phyloP scores from a whole-genome alignment of 495 filamentous ascomycete species.

The Xylaria intraflava region DNA sequence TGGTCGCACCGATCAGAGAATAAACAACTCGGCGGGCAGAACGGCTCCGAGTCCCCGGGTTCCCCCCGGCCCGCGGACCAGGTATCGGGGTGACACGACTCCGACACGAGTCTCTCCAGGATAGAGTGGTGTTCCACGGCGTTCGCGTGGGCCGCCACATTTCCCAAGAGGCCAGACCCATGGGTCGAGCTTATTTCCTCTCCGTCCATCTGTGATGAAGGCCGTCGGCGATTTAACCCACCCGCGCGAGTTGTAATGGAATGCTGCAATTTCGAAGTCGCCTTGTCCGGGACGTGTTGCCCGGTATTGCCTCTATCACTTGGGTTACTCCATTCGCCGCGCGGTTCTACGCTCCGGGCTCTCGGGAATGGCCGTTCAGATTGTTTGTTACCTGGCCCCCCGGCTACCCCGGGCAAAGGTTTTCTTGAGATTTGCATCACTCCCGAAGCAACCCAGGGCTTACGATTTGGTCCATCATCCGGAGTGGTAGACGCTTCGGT shows the following conservation, averaged over 20 bases:
- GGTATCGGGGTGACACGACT: conserved; percentile 19
- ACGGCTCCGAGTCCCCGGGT: conserved; percentile 24
- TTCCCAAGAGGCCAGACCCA: neutral
- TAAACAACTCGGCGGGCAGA: conserved; percentile 14
- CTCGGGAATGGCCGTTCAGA: neutral
- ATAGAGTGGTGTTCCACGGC: neutral
- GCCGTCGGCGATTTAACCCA: neutral
- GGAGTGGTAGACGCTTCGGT: neutral
- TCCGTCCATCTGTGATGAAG: neutral
- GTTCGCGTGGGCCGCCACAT: neutral
- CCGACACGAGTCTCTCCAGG: neutral
- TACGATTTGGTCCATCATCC: neutral
- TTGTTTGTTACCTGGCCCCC: neutral
- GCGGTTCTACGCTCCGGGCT: neutral
- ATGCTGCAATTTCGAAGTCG: neutral
- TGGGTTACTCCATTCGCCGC: neutral
- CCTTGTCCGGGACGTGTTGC: neutral
- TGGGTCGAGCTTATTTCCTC: neutral
- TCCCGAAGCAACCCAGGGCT: neutral
- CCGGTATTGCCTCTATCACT: neutral
- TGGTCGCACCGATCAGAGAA: neutral
- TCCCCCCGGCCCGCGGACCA: conserved; percentile 20
- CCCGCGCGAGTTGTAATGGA: neutral
- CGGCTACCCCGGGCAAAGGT: neutral
- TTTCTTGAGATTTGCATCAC: neutral